Conservation (phyloP, 148 eudicot species). For the Vaccinium vitisidaea region DNA sequence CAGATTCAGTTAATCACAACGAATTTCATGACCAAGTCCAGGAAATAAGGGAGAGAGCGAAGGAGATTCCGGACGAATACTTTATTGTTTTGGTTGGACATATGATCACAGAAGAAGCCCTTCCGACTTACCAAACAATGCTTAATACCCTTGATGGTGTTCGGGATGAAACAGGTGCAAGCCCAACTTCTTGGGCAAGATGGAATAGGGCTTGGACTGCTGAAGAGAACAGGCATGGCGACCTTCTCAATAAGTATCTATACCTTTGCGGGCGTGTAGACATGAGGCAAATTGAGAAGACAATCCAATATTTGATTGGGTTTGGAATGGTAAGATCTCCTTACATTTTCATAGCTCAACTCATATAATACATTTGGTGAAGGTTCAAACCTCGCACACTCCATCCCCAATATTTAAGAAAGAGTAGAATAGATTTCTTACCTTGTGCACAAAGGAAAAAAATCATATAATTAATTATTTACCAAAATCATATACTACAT, state of each 20-base stretch:
- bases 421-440: no score
- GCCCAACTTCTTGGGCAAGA: constrained; percentile 19
- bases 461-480: no score
- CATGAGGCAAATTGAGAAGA: constrained; percentile 32
- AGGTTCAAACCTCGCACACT: no score
- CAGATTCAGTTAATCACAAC: constrained; percentile 11
- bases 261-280: constrained; percentile 26
- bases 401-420: no score
- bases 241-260: constrained; percentile 26
- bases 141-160: constrained; percentile 25
- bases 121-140: constrained; percentile 25
- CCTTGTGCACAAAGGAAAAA: no score
- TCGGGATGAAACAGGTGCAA: constrained; percentile 24
- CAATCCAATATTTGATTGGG: constrained; percentile 20
- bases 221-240: constrained; percentile 30
- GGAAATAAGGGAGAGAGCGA: constrained; percentile 26
- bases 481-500: no score
- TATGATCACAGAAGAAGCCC: constrained; percentile 32
- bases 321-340: constrained; percentile 23
- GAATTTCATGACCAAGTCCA: constrained; percentile 21
- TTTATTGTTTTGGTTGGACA: constrained; percentile 28
- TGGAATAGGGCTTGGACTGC: constrained; percentile 33
- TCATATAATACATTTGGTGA: no score
- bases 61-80: constrained; percentile 28
- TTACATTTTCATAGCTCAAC: background rate